phyloP scores from a whole-genome alignment of 805 yeast genomes.

The Candida palmyrensis region DNA sequence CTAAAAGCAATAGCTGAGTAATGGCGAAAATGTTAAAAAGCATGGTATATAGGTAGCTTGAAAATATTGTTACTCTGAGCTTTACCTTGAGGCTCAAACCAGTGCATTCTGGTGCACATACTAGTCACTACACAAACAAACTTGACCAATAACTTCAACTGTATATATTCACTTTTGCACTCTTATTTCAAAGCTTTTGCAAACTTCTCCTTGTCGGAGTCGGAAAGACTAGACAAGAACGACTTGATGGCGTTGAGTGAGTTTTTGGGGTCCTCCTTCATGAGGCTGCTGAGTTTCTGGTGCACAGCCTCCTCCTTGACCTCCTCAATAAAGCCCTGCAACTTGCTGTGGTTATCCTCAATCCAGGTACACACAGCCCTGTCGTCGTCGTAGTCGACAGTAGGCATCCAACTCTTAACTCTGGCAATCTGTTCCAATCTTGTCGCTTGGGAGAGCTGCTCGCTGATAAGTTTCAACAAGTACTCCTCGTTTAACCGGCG shows the following conservation, averaged over 20 bases:
- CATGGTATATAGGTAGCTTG: no score
- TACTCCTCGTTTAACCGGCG: conserved; percentile 93
- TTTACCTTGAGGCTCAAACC: no score
- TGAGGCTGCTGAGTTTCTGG: conserved; percentile 54
- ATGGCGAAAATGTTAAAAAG: no score
- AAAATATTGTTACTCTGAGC: no score
- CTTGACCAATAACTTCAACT: background rate
- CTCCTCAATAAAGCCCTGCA: conserved; percentile 56
- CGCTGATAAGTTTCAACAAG: conserved; percentile 67
- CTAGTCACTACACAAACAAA: no score
- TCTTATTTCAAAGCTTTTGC: conserved; percentile 18
- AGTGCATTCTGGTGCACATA: no score
- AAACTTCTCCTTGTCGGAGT: conserved; percentile 27
- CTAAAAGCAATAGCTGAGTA: background rate
- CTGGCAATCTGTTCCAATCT: conserved; percentile 83
- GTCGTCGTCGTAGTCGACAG: conserved; percentile 68
- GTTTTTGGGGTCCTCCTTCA: conserved; percentile 26
- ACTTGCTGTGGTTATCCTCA: conserved; percentile 65
- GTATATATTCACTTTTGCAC: background rate
- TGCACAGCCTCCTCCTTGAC: conserved; percentile 65
- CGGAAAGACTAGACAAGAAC: conserved; percentile 27
- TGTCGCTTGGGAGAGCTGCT: conserved; percentile 49
- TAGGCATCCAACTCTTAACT: conserved; percentile 82
- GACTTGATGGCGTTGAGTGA: conserved; percentile 32
- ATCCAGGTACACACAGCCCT: conserved; percentile 78